A percentile compares a stretch with the other conserved stretches of the same genome.
Conservation (phyloP, 2,329 filamentous ascomycete genomes). For the Pleomassaria siparia region DNA sequence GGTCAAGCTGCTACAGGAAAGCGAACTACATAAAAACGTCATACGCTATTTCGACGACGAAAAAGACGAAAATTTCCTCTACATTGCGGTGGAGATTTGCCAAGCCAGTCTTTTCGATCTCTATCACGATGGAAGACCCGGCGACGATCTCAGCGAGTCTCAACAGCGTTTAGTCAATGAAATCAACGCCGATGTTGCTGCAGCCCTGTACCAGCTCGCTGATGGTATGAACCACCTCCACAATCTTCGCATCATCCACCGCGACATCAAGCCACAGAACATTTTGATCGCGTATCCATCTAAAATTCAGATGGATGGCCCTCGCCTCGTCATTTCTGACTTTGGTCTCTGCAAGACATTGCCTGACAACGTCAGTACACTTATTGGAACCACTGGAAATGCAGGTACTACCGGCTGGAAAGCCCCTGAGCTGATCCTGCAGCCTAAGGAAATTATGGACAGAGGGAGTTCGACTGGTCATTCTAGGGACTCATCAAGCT, state of each 20-base stretch:
- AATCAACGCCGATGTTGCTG: conserved; percentile 74
- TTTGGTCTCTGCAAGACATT: conserved; percentile 98
- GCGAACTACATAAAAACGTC: conserved; percentile 94
- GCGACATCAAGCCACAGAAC: conserved; percentile 96
- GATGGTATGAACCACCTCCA: conserved; percentile 88
- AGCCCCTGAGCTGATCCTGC: conserved; percentile 84
- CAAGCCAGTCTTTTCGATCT: conserved; percentile 92
- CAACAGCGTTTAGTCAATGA: conserved; percentile 71
- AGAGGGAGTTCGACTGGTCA: conserved; percentile 47
- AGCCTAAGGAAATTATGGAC: conserved; percentile 46
- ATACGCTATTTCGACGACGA: conserved; percentile 96
- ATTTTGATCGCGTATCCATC: conserved; percentile 77
- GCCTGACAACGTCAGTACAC: conserved; percentile 90
- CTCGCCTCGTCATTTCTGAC: conserved; percentile 92
- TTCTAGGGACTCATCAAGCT: conserved; percentile 44
- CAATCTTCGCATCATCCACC: conserved; percentile 89
- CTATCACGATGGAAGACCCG: conserved; percentile 63
- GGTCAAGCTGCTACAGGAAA: conserved; percentile 85
- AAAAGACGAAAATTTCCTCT: conserved; percentile 84
- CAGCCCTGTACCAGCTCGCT: conserved; percentile 84
- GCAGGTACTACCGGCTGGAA: conserved; percentile 96
- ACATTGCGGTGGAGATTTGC: conserved; percentile 93
- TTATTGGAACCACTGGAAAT: conserved; percentile 90
- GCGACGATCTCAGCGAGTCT: conserved; percentile 55
- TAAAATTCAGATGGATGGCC: conserved; percentile 67